Percentiles rank a stretch among this genome's conserved stretches.
Evolutionary conservation across 176 grass and related monocot species (phyloP).

Genomic region (Thalia dealbata): DNA sequence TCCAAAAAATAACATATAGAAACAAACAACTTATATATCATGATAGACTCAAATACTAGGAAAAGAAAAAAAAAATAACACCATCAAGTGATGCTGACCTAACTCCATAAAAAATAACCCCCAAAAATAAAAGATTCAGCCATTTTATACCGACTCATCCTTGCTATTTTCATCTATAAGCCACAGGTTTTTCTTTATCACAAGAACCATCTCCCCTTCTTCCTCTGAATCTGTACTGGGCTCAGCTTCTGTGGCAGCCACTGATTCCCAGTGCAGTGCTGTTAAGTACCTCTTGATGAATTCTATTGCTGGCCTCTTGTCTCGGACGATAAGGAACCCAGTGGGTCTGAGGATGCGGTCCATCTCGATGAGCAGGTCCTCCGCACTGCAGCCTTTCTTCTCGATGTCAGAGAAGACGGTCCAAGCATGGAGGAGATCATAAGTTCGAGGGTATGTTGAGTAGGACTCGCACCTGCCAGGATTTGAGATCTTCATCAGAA

Average conservation of each 20-base stretch:
- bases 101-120: neutral
- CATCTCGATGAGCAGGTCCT: conserved; percentile 93
- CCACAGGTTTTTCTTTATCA: conserved; percentile 77
- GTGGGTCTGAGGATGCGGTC: conserved; percentile 76
- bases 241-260: conserved; percentile 58
- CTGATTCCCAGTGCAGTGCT: conserved; percentile 60
- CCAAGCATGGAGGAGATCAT: conserved; percentile 98
- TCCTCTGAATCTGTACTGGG: conserved; percentile 55
- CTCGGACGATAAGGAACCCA: conserved; percentile 76
- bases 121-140: no score
- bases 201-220: conserved; percentile 57
- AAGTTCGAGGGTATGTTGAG: conserved; percentile 94
- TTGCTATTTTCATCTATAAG: conserved; percentile 30
- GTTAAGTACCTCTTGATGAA: conserved; percentile 76
- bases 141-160: conserved; percentile 28
- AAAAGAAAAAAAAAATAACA: no score
- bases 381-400: conserved; percentile 75
- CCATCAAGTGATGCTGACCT: neutral
- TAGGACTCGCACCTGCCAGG: conserved; percentile 75
- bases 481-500: neutral
- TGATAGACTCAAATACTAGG: no score
- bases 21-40: no score
- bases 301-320: conserved; percentile 43
- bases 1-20: no score
- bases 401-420: conserved; percentile 82